Conservation (phyloP, 1,284 basidiomycete species). For the Golubevia sp. region DNA sequence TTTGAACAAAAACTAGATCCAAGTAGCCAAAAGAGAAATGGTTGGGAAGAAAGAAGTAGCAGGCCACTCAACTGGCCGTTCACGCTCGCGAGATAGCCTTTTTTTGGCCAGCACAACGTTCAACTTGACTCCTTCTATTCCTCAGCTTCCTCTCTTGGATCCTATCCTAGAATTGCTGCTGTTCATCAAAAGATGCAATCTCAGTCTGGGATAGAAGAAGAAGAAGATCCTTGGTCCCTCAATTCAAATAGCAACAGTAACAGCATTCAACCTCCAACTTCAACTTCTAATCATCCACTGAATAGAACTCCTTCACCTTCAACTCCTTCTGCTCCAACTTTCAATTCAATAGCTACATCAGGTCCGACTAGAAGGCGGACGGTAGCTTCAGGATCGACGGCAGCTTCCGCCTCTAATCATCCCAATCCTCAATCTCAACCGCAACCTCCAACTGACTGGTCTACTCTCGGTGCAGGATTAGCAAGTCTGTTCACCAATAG, state of each 20-base stretch:
- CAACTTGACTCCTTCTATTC: too few species aligned
- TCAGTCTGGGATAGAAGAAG: too few species aligned
- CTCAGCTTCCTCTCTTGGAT: too few species aligned
- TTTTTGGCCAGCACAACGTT: too few species aligned
- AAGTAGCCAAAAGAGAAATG: too few species aligned
- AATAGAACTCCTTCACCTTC: background rate
- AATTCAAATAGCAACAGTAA: background rate
- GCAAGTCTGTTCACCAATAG: background rate
- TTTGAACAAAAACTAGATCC: too few species aligned
- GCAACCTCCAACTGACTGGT: background rate
- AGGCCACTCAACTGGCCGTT: too few species aligned
- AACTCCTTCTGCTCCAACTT: background rate
- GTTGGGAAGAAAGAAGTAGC: too few species aligned
- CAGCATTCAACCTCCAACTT: background rate
- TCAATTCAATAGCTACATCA: background rate
- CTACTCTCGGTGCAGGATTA: background rate
- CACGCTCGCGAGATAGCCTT: too few species aligned
- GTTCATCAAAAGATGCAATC: too few species aligned
- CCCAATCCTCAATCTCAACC: background rate
- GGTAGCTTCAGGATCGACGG: background rate
- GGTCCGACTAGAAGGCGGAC: background rate
- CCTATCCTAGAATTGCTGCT: too few species aligned
- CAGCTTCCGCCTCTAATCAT: background rate
- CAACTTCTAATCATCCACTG: background rate
- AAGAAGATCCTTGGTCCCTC: background rate